Evolutionary conservation across 768 basidiomycete genomes (phyloP).

Genomic region (Trametes cingulata): DNA sequence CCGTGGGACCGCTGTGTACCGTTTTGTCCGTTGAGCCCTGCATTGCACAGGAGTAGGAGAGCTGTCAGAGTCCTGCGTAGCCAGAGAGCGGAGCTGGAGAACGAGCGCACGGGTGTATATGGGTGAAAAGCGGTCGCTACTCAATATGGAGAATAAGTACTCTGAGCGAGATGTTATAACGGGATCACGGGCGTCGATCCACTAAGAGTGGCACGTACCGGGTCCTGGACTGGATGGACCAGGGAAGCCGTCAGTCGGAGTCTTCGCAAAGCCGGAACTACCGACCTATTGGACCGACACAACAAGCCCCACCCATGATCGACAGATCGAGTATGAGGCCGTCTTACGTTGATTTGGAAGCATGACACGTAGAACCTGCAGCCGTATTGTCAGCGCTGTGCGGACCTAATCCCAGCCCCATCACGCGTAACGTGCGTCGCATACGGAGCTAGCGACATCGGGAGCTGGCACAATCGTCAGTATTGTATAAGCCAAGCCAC

Average conservation of each 20-base stretch:
- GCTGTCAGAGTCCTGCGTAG: background rate
- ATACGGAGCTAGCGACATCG: constrained; percentile 49
- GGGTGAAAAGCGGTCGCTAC: constrained; percentile 41
- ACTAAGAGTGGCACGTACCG: constrained; percentile 9
- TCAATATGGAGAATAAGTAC: constrained; percentile 52
- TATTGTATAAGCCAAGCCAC: too few relatives aligned
- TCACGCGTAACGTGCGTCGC: constrained; percentile 42
- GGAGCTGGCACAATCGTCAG: constrained; percentile 32
- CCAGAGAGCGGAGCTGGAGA: background rate
- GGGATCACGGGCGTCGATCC: background rate
- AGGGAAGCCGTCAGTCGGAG: constrained; percentile 43
- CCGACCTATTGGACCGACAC: constrained; percentile 31
- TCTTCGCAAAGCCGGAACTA: constrained; percentile 38
- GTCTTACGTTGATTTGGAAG: constrained; percentile 40
- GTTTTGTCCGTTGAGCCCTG: too few relatives aligned
- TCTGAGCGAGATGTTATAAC: constrained; percentile 9
- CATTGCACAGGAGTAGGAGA: constrained; percentile 41
- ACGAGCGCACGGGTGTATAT: constrained; percentile 39
- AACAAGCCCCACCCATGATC: background rate
- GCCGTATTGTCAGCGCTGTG: background rate
- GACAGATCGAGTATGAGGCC: background rate
- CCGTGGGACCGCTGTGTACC: too few relatives aligned
- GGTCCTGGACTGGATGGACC: constrained; percentile 45
- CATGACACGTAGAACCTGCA: constrained; percentile 49
- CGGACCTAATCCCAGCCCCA: background rate